Conservation (phyloP, 2,329 filamentous ascomycete genomes). For the Nemania sp. region DNA sequence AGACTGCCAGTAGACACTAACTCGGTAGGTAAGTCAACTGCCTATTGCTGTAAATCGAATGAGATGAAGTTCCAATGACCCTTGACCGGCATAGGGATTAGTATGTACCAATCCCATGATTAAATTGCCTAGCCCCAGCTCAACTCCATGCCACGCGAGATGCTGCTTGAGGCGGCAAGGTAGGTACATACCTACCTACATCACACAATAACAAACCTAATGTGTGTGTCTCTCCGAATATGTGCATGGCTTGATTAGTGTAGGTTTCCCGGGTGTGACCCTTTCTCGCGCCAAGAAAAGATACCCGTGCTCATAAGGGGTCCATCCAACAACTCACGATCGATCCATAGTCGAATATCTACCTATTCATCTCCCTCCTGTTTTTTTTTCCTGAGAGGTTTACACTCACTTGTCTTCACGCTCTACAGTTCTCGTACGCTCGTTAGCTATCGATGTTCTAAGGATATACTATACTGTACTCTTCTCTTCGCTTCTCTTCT, state of each 20-base stretch:
- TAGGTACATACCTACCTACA: too few species aligned
- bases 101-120: neutral
- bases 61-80: neutral
- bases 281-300: constrained; percentile 25
- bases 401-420: constrained; percentile 16
- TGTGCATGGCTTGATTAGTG: neutral
- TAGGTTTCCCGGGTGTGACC: constrained; percentile 6
- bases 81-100: neutral
- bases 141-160: constrained; percentile 15
- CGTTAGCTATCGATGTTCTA: constrained; percentile 4
- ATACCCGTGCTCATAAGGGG: constrained; percentile 13
- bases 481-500: neutral
- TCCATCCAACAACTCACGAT: neutral
- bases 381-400: neutral
- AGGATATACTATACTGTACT: neutral
- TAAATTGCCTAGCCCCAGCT: neutral
- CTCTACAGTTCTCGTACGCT: neutral
- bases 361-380: neutral
- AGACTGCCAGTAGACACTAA: neutral
- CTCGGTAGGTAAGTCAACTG: neutral
- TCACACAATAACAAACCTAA: constrained; percentile 19
- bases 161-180: constrained; percentile 4
- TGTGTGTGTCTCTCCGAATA: constrained; percentile 13
- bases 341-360: neutral
- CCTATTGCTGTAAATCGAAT: neutral